Evolutionary conservation across 2,329 filamentous ascomycete species (phyloP).

Genomic region (Botrytis porri): DNA sequence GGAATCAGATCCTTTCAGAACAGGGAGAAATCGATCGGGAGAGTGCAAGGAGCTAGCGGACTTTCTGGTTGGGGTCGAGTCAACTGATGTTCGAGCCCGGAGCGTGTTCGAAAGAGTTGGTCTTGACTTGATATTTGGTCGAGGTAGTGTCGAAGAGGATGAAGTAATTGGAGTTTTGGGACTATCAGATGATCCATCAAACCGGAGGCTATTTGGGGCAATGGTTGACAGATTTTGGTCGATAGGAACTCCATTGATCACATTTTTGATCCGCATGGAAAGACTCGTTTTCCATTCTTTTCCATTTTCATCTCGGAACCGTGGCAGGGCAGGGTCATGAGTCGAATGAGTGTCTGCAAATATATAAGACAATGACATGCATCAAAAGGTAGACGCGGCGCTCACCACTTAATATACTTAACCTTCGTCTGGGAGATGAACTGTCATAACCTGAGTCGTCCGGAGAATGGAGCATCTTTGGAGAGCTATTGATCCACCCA

Average conservation of each 20-base stretch:
- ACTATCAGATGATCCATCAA: conserved; percentile 17
- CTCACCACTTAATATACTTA: conserved; percentile 17
- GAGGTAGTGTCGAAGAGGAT: conserved; percentile 26
- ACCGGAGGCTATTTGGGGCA: conserved; percentile 3
- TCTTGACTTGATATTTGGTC: conserved; percentile 22
- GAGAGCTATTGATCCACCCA: conserved; percentile 2
- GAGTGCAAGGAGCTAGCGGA: conserved; percentile 31
- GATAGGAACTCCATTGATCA: neutral
- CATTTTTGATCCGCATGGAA: conserved; percentile 13
- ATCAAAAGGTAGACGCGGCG: neutral
- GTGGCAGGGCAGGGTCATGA: neutral
- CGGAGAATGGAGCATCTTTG: neutral
- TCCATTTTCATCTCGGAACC: conserved; percentile 8
- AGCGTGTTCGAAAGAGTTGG: neutral
- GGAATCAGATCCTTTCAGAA: conserved; percentile 41
- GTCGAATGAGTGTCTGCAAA: conserved; percentile 1
- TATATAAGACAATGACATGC: neutral
- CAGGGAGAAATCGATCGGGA: conserved; percentile 59
- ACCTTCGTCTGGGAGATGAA: conserved; percentile 10
- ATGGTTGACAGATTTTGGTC: conserved; percentile 5
- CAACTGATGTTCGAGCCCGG: conserved; percentile 8
- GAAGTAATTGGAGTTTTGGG: neutral
- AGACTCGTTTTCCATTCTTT: conserved; percentile 6
- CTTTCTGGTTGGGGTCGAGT: conserved; percentile 23
- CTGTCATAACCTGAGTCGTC: conserved; percentile 25